Percentiles rank a stretch among this genome's conserved stretches.
phyloP scores from a whole-genome alignment of 2,329 filamentous ascomycete genomes.

The Fusarium robinianum region DNA sequence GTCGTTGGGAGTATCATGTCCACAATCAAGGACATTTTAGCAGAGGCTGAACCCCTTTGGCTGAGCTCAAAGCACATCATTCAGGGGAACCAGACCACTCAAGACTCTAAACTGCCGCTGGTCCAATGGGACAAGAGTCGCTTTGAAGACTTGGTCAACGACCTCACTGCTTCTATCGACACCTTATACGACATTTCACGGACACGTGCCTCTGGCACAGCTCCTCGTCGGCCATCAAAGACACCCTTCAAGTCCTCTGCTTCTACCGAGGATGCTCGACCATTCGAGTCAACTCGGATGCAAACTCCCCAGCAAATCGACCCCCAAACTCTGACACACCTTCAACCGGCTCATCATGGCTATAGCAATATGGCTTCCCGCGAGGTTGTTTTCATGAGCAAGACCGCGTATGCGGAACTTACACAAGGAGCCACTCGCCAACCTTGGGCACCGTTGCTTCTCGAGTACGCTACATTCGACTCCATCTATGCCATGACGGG shows the following conservation, averaged over 20 bases:
- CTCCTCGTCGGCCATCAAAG: constrained; percentile 40
- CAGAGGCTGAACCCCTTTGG: constrained; percentile 76
- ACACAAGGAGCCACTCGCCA: constrained; percentile 48
- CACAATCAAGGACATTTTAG: constrained; percentile 78
- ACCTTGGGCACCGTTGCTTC: constrained; percentile 61
- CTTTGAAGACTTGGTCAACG: constrained; percentile 74
- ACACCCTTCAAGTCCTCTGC: constrained; percentile 43
- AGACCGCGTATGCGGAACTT: constrained; percentile 56
- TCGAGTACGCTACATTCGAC: constrained; percentile 72
- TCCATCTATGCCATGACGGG: constrained; percentile 65
- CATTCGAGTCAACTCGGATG: constrained; percentile 64
- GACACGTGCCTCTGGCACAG: constrained; percentile 57
- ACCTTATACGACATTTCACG: constrained; percentile 77
- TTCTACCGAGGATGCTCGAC: constrained; percentile 51
- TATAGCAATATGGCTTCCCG: constrained; percentile 43
- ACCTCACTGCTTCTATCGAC: constrained; percentile 78
- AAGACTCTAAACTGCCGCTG: constrained; percentile 59
- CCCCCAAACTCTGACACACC: constrained; percentile 55
- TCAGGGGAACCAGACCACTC: constrained; percentile 46
- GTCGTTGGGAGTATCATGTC: constrained; percentile 78
- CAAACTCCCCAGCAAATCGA: constrained; percentile 65
- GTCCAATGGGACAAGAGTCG: constrained; percentile 71
- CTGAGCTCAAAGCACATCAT: constrained; percentile 58
- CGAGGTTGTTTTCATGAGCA: constrained; percentile 56
- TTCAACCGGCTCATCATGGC: constrained; percentile 50